Percentiles rank a stretch among this genome's conserved stretches.
Conservation (phyloP, 768 basidiomycete genomes). For the Sarcomyxa edulis region DNA sequence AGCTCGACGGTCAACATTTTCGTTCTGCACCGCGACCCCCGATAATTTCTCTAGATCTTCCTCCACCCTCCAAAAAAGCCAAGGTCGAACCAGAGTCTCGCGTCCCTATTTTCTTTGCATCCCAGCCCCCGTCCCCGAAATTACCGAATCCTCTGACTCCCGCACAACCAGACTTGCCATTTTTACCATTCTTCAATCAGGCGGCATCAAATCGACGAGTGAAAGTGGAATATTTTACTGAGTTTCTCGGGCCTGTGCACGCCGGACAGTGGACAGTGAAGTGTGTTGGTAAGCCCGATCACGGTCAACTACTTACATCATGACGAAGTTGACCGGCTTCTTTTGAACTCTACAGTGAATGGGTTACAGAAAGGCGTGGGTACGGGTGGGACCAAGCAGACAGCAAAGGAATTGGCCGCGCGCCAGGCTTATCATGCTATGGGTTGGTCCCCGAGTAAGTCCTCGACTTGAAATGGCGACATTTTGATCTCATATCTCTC, state of each 20-base stretch:
- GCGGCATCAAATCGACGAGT: slow-evolving; percentile 62
- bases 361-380: slow-evolving; percentile 66
- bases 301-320: slow-evolving; percentile 4
- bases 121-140: slow-evolving; percentile 26
- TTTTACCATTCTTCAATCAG: slow-evolving; percentile 72
- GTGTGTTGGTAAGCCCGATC: slow-evolving; percentile 54
- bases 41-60: not conserved
- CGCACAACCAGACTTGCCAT: slow-evolving; percentile 58
- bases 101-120: slow-evolving; percentile 25
- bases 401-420: slow-evolving; percentile 76
- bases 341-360: slow-evolving; percentile 59
- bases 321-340: slow-evolving; percentile 6
- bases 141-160: slow-evolving; percentile 53
- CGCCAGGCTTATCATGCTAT: slow-evolving; percentile 65
- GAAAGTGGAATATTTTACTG: slow-evolving; percentile 52
- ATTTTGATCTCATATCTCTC: slow-evolving; percentile 16
- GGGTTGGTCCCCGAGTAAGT: slow-evolving; percentile 57
- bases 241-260: slow-evolving; percentile 62
- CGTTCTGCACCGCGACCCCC: slow-evolving; percentile 14
- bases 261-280: slow-evolving; percentile 61
- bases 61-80: slow-evolving; percentile 35
- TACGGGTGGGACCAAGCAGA: slow-evolving; percentile 62
- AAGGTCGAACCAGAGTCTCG: slow-evolving; percentile 28
- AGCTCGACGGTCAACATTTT: no score
- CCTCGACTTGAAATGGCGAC: slow-evolving; percentile 13